Percentiles rank a stretch among this genome's conserved stretches.
Evolutionary conservation across 202 grass and related monocot genomes (phyloP).

Genomic region (Carex sylvatica): DNA sequence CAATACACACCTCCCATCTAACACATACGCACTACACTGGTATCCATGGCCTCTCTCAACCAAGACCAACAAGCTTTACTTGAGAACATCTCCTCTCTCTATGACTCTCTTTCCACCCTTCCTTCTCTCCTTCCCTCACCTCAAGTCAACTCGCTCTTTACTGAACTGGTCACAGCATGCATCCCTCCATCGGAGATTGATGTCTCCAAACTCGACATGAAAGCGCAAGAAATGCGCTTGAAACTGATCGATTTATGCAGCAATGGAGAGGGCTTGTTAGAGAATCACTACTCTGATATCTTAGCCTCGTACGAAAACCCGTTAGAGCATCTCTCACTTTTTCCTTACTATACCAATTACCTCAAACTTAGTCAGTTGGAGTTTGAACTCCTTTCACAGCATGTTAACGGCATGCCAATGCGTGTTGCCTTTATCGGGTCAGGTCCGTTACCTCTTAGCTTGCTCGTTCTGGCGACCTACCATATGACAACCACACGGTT

Average conservation of each 20-base stretch:
- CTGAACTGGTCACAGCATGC: conserved; percentile 61
- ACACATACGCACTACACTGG: background rate
- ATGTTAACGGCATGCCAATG: conserved; percentile 28
- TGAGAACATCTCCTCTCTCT: conserved; percentile 48
- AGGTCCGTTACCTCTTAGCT: conserved; percentile 67
- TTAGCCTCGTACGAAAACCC: conserved; percentile 61
- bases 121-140: conserved; percentile 49
- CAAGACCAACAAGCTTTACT: conserved; percentile 40
- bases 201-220: conserved; percentile 40
- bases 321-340: conserved; percentile 50
- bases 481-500: conserved; percentile 52
- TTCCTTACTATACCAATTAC: conserved; percentile 79
- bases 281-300: conserved; percentile 70
- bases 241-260: conserved; percentile 62
- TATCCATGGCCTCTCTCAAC: conserved; percentile 43
- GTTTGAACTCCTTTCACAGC: conserved; percentile 47
- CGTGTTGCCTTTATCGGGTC: conserved; percentile 78
- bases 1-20: background rate
- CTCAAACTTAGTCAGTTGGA: conserved; percentile 71
- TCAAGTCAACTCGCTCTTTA: conserved; percentile 62
- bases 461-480: conserved; percentile 52
- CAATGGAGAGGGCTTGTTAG: conserved; percentile 60
- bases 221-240: conserved; percentile 52
- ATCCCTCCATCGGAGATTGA: conserved; percentile 59
- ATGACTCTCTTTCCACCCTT: conserved; percentile 47